Percentiles rank a stretch among this genome's conserved stretches.
These are phyloP conservation scores for Talaromyces sp. DNA, from an alignment of 2,329 filamentous ascomycete genomes.

Conservation along the genomic window DNA sequence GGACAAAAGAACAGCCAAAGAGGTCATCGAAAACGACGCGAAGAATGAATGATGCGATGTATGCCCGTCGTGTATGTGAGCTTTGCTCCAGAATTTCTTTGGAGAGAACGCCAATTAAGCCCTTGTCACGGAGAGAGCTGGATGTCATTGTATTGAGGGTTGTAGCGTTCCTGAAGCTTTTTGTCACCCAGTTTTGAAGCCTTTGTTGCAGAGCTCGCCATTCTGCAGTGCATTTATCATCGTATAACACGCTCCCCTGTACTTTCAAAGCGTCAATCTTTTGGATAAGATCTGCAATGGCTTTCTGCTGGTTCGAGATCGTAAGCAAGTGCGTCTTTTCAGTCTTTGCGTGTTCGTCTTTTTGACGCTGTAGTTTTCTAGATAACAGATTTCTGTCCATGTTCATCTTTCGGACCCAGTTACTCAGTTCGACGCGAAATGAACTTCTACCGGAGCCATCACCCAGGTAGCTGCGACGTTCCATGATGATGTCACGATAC, in stretches of 20 bases:
- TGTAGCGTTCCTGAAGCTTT: conserved; percentile 6
- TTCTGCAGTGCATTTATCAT: conserved; percentile 9
- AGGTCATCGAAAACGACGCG: background rate
- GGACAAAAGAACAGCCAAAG: background rate
- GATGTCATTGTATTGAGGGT: background rate
- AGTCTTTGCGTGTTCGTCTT: background rate
- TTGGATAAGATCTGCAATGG: background rate
- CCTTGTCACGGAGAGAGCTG: background rate
- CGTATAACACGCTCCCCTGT: conserved; percentile 9
- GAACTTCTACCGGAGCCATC: no score
- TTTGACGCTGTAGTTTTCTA: background rate
- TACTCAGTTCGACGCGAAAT: no score
- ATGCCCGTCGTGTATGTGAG: background rate
- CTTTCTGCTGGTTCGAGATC: background rate
- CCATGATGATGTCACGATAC: no score
- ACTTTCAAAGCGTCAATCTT: background rate
- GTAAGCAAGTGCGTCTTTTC: background rate
- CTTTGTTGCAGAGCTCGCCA: conserved; percentile 13
- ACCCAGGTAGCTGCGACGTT: no score
- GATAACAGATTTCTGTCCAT: no score
- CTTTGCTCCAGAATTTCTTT: background rate
- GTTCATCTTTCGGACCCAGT: no score
- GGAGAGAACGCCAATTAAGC: background rate
- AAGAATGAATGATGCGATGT: background rate
- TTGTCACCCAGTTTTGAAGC: conserved; percentile 13